Conservation (phyloP, 805 yeast genomes). For the Pichia phayaonensis region DNA sequence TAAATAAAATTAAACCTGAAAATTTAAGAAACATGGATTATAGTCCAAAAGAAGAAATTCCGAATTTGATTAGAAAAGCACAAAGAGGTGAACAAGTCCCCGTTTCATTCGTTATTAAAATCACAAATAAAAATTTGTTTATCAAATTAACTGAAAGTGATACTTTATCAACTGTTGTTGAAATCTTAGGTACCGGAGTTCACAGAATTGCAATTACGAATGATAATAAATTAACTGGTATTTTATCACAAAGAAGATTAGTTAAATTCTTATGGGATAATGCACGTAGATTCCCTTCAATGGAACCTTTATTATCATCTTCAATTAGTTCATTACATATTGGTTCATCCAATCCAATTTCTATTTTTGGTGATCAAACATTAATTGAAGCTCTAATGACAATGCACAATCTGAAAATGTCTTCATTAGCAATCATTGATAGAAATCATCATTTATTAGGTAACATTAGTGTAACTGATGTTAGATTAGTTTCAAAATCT, state of each 20-base stretch:
- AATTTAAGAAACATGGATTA: slow-evolving; percentile 30
- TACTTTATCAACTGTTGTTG: slow-evolving; percentile 66
- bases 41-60: slow-evolving; percentile 33
- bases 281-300: slow-evolving; percentile 73
- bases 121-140: slow-evolving; percentile 86
- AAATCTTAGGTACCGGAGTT: slow-evolving; percentile 88
- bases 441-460: slow-evolving; percentile 69
- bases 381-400: slow-evolving; percentile 78
- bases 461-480: slow-evolving; percentile 92
- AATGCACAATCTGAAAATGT: slow-evolving; percentile 79
- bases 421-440: slow-evolving; percentile 91
- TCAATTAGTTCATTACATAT: slow-evolving; percentile 67
- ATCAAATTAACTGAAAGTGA: slow-evolving; percentile 66
- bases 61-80: slow-evolving; percentile 47
- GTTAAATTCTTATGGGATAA: slow-evolving; percentile 87
- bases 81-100: slow-evolving; percentile 87
- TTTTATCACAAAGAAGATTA: slow-evolving; percentile 84
- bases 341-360: slow-evolving; percentile 64
- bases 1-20: slow-evolving; percentile 52
- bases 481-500: slow-evolving; percentile 75
- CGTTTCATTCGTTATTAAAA: slow-evolving; percentile 75
- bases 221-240: slow-evolving; percentile 60
- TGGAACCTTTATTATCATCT: slow-evolving; percentile 66
- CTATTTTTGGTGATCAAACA: slow-evolving; percentile 80
- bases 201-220: slow-evolving; percentile 79